phyloP scores from a whole-genome alignment of 495 filamentous ascomycete species.

The Elasticomyces elasticus region DNA sequence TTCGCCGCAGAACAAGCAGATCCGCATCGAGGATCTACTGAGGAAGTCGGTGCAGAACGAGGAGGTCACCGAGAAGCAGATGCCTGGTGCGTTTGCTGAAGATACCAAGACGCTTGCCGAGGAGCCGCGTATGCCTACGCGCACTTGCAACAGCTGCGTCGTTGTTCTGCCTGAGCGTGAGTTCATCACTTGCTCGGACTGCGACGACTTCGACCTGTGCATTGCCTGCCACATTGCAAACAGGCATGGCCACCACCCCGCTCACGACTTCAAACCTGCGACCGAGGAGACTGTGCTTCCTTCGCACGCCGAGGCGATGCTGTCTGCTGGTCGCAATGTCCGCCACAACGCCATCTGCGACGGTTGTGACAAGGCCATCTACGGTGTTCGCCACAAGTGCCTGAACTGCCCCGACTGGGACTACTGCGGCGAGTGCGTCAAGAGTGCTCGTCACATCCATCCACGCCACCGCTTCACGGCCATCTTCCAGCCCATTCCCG shows the following conservation, averaged over 20 bases:
- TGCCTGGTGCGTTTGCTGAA: slow-evolving; percentile 36
- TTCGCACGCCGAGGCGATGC: slow-evolving; percentile 47
- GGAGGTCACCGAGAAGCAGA: slow-evolving; percentile 29
- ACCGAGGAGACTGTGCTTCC: slow-evolving; percentile 48
- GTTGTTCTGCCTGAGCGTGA: slow-evolving; percentile 61
- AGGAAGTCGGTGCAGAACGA: slow-evolving; percentile 28
- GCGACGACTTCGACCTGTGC: slow-evolving; percentile 90
- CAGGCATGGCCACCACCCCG: slow-evolving; percentile 88
- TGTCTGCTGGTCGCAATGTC: slow-evolving; percentile 70
- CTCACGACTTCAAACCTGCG: slow-evolving; percentile 64
- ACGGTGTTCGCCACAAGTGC: slow-evolving; percentile 93
- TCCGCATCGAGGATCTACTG: slow-evolving; percentile 2
- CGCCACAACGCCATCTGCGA: slow-evolving; percentile 86
- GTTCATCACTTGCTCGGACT: slow-evolving; percentile 76
- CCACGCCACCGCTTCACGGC: slow-evolving; percentile 82
- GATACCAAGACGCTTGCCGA: slow-evolving; percentile 30
- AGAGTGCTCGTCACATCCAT: slow-evolving; percentile 56
- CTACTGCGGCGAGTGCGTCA: slow-evolving; percentile 73
- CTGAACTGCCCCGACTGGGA: slow-evolving; percentile 96
- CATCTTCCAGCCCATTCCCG: slow-evolving; percentile 67
- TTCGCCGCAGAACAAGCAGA: slow-evolving; percentile 43
- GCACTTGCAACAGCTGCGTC: slow-evolving; percentile 90
- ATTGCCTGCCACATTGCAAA: slow-evolving; percentile 61
- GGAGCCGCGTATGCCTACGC: slow-evolving; percentile 39
- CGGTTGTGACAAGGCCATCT: slow-evolving; percentile 81